These are phyloP conservation scores for Dioscorea cayenensis DNA, from an alignment of 116 monocot species.

Conservation along the genomic window DNA sequence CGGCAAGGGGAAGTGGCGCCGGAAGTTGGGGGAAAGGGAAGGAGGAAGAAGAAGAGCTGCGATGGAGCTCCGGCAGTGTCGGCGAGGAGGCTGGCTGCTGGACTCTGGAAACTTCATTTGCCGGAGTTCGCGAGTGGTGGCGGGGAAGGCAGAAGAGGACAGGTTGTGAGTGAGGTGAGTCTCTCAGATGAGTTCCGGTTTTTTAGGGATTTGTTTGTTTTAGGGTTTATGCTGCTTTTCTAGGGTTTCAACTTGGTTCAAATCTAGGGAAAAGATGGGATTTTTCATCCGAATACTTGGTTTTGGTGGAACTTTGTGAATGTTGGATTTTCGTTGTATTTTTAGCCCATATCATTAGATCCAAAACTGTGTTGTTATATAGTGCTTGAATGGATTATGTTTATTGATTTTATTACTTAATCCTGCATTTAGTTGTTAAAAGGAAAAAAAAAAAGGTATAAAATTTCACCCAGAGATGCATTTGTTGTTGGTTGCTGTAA, in stretches of 20 bases:
- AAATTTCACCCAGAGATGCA: too few species aligned
- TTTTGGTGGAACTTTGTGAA: background rate
- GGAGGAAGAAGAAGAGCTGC: background rate
- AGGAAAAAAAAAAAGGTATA: too few species aligned
- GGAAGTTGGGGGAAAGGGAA: background rate
- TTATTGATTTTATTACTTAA: too few species aligned
- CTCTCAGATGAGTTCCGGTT: background rate
- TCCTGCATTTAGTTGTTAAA: too few species aligned
- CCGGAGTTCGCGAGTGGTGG: slow-evolving; percentile 10
- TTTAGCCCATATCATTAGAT: too few species aligned
- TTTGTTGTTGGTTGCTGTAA: too few species aligned
- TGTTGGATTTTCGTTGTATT: background rate
- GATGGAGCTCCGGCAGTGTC: slow-evolving; percentile 16
- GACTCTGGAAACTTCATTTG: slow-evolving; percentile 55
- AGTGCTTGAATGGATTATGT: background rate
- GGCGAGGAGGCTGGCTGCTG: slow-evolving; percentile 70
- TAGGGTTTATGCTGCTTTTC: background rate
- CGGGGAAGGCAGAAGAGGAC: background rate
- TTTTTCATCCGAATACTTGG: background rate
- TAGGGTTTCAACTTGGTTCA: background rate
- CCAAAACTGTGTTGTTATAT: too few species aligned
- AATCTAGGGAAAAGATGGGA: background rate
- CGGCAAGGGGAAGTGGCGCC: slow-evolving; percentile 4
- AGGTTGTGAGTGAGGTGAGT: slow-evolving; percentile 33
- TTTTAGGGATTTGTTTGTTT: background rate